Base-by-base conservation (phyloP, 2,329 filamentous ascomycete genomes). In the Neofusicoccum laricinum region DNA sequence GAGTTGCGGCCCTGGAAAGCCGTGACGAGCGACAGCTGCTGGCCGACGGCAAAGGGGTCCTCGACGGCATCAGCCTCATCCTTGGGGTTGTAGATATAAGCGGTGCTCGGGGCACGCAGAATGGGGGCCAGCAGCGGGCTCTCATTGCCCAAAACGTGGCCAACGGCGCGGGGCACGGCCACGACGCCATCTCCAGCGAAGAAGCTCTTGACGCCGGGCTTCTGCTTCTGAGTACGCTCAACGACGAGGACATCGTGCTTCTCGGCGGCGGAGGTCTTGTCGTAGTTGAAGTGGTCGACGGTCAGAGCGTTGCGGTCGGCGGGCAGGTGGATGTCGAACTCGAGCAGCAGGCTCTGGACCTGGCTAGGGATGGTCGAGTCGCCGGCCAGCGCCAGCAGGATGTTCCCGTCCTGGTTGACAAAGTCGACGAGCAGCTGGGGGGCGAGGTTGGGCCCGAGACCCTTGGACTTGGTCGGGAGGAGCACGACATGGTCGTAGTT, bases 241-340 rank as follows among this genome's bases (percentile, higher is more conserved):
- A 97, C 80, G 34, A 97, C 84, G 49, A 99, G 83, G 34, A 97
- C 91, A 78, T 98, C 92, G 79, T 99, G 95, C 73, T 88, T 86
- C 68, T 97, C 93, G 57, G 88, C 74, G 4, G 94, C 90, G 45
- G 90, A 92, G 36, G 85, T 70, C 64, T 85, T 83, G 73, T 98
- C 94, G 80, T 95, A 95, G 81, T 92, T 90, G 87, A 98, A 97
- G 82, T 99, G 95, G 79, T 98, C 95, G 67, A 98, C 89, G 5
- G 97, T 90, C 65, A 94, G 82, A 64, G 91, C 88, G 64, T 90
- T 92, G 72, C 93, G 91, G 78, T 97, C 94, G 40, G 87, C 80
- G 43, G 95, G 92, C n/a, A 97, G 86, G 69, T 88, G 84, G 73
- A 99, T 90, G 75, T 97, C 94, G 76, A 97, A 84, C 79, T 98